Percentiles rank a stretch among this genome's conserved stretches.
phyloP scores from a whole-genome alignment of 2,329 filamentous ascomycete genomes.

The Pseudogymnoascus sp. region DNA sequence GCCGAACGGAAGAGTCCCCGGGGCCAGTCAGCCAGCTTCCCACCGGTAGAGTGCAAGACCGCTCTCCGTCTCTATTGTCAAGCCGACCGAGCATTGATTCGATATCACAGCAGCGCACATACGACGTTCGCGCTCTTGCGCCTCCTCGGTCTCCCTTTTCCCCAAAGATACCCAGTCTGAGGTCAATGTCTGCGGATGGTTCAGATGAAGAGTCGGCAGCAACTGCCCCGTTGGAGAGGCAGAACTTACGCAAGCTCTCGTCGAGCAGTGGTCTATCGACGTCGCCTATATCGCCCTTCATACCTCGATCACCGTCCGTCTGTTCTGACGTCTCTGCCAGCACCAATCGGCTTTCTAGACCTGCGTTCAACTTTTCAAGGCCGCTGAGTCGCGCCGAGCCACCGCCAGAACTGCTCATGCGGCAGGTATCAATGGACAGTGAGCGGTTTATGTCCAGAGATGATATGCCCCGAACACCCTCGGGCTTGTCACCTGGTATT shows the following conservation, averaged over 20 bases:
- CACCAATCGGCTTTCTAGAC: slow-evolving; percentile 51
- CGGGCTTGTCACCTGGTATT: slow-evolving; percentile 63
- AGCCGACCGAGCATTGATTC: slow-evolving; percentile 23
- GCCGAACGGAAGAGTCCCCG: slow-evolving; percentile 49
- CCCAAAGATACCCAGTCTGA: slow-evolving; percentile 45
- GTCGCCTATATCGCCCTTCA: slow-evolving; percentile 55
- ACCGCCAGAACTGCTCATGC: slow-evolving; percentile 45
- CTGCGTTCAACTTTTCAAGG: slow-evolving; percentile 88
- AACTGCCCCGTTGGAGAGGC: slow-evolving; percentile 48
- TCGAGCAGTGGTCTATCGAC: slow-evolving; percentile 55
- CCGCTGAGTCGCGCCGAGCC: slow-evolving; percentile 69
- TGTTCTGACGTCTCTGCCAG: slow-evolving; percentile 69
- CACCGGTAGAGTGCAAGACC: slow-evolving; percentile 12
- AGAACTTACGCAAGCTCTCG: slow-evolving; percentile 68
- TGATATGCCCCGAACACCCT: slow-evolving; percentile 58
- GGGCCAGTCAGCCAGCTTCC: slow-evolving; percentile 35
- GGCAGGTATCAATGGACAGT: slow-evolving; percentile 59
- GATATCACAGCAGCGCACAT: slow-evolving; percentile 22
- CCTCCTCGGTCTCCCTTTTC: slow-evolving; percentile 36
- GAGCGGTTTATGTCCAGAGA: slow-evolving; percentile 57
- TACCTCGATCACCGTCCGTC: slow-evolving; percentile 71
- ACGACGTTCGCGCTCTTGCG: slow-evolving; percentile 34
- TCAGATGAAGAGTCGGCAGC: slow-evolving; percentile 63
- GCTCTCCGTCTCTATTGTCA: slow-evolving; percentile 15
- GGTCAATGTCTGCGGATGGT: slow-evolving; percentile 54